Evolutionary conservation across 2,329 filamentous ascomycete species (phyloP).

Genomic region (Fusarium agapanthi): DNA sequence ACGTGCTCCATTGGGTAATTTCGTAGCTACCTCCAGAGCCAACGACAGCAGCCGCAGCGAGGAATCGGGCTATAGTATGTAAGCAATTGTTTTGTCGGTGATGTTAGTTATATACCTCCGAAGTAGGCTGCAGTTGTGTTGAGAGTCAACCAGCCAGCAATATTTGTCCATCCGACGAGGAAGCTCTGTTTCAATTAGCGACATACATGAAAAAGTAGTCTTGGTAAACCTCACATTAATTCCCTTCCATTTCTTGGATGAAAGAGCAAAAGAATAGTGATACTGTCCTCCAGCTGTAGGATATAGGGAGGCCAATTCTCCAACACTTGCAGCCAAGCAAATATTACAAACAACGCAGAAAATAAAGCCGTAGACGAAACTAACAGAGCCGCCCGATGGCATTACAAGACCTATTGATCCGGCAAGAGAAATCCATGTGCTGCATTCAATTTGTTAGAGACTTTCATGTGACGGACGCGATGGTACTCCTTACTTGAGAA

Average conservation of each 20-base stretch:
- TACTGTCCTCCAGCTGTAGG: slow-evolving; percentile 48
- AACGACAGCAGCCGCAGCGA: slow-evolving; percentile 52
- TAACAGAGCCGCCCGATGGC: slow-evolving; percentile 53
- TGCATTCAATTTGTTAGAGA: slow-evolving; percentile 22
- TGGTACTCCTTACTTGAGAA: slow-evolving; percentile 48
- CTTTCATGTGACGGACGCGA: background rate
- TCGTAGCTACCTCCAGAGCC: slow-evolving; percentile 51
- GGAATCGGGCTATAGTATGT: slow-evolving; percentile 49
- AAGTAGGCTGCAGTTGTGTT: slow-evolving; percentile 56
- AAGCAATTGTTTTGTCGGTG: background rate
- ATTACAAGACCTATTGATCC: slow-evolving; percentile 54
- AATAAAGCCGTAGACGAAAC: slow-evolving; percentile 52
- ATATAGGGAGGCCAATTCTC: slow-evolving; percentile 34
- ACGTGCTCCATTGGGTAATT: slow-evolving; percentile 52
- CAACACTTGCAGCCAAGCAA: slow-evolving; percentile 30
- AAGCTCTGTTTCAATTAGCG: slow-evolving; percentile 48
- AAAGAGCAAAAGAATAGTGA: slow-evolving; percentile 54
- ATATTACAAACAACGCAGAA: slow-evolving; percentile 36
- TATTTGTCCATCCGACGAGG: slow-evolving; percentile 55
- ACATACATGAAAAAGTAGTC: rapidly evolving
- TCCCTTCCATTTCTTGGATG: slow-evolving; percentile 51
- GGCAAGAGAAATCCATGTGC: slow-evolving; percentile 50
- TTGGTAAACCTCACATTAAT: slow-evolving; percentile 40
- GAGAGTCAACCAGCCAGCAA: slow-evolving; percentile 55
- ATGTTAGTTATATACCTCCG: slow-evolving; percentile 42